Evolutionary conservation across 1,139 yeast genomes (phyloP), one percentile per base, ranked within the genome.

Genomic region (Eremothecium gossypii): DNA sequence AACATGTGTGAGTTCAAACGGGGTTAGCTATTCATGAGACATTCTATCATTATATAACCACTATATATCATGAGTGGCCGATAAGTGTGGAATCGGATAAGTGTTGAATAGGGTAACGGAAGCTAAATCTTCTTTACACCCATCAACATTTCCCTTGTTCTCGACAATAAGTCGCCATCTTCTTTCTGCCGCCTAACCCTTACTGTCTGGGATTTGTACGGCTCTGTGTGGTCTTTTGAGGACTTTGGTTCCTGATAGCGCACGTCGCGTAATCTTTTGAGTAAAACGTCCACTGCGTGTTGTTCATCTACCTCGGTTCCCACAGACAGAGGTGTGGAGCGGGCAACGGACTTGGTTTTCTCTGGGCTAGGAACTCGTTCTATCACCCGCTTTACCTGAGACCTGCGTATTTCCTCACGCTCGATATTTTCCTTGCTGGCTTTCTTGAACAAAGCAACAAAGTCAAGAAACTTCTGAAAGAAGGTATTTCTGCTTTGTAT

Each of bases 371-470:
- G 23, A 13, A 10, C 35, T 23, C 27, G 20, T 14, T 80, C 84
- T 38, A 79, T 65, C 53, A 80, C 62, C 50, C 71, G 73, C 66
- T 81, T 82, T 44, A 95, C 65, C 45, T 68, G 59, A 55, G 84
- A 91, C 45, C 86, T 71, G 40, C 77, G 69, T 52, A 86, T 94
- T 63, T 89, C 97, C 63, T 89, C 97, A 23, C 79, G 73, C 48
- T 76, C 76, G 33, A 81, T 60, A 53, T 89, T 91, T 46, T 87
- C 96, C 27, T 66, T 66, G 51, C 83, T 83, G 5, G 83, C 94
- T 52, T 77, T 76, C 58, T 77, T 82, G 65, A 82, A 91, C 53
- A 84, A 89, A 34, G 68, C 68, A n/a, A 82, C 73, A 61, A 91
- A 91, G 44, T 75, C 73, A 4, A 85, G 67, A 58, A 91, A 83